Percentiles rank a stretch among this genome's conserved stretches.
phyloP scores from a whole-genome alignment of 139 green algal species.

The Chlamydomonas schloesseri region DNA sequence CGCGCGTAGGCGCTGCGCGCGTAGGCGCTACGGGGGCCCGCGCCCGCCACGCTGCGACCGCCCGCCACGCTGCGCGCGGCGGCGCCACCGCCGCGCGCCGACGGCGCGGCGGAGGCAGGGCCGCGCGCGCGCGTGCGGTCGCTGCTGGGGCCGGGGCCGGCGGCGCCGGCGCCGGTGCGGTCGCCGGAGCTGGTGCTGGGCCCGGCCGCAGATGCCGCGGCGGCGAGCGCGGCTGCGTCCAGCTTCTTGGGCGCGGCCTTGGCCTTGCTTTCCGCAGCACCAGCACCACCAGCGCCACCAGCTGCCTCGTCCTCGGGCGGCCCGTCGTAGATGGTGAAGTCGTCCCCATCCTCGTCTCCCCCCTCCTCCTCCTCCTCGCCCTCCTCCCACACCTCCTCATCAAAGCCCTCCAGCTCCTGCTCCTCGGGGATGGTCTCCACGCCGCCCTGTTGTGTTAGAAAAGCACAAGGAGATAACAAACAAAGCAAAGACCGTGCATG shows the following conservation, averaged over 20 bases:
- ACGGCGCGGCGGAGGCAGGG: background rate
- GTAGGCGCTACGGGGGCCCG: too few species aligned
- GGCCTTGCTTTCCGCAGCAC: too few species aligned
- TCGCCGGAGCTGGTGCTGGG: background rate
- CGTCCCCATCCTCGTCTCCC: slow-evolving; percentile 7
- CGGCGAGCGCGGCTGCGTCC: background rate
- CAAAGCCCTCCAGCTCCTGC: slow-evolving; percentile 42
- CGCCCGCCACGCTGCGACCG: background rate
- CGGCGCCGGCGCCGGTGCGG: too few species aligned
- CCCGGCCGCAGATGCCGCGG: background rate
- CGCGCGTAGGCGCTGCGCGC: background rate
- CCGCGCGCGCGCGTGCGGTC: too few species aligned
- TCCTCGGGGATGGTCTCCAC: slow-evolving; percentile 24
- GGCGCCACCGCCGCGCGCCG: too few species aligned
- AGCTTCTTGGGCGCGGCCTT: background rate
- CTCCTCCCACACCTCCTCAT: background rate
- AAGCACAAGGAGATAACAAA: background rate
- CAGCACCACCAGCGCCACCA: too few species aligned
- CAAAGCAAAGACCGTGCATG: too few species aligned
- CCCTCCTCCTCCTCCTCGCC: background rate
- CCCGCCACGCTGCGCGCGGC: too few species aligned
- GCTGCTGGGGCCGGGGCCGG: too few species aligned
- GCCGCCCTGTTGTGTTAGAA: background rate
- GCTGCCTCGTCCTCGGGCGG: background rate
- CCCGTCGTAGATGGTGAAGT: slow-evolving; percentile 33